Evolutionary conservation across 2,329 filamentous ascomycete genomes (phyloP), one percentile per base, ranked within the genome.

Genomic region (Fusarium sp.): DNA sequence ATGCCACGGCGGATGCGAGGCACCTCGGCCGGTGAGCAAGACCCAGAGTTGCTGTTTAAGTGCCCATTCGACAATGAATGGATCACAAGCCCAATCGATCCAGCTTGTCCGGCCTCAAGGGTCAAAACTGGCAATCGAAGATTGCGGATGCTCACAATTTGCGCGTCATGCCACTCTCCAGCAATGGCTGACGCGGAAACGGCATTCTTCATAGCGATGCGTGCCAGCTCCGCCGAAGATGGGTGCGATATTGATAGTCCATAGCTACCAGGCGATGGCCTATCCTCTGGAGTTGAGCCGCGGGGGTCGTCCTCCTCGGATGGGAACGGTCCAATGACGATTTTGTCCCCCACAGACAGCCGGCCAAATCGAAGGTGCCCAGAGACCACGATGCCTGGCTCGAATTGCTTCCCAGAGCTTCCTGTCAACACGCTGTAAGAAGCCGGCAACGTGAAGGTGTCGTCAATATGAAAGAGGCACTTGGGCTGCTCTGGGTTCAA

Each of bases 381-480:
- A 42, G 93, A 94, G 6, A 97, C 86, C 13, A 99, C 92, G n/a
- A 88, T 85, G 7, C 90, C 90, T 18, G 83, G 79, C 56, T 86
- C 84, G 1, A 62, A n/a, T 6, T 65, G 60, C 20, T 59, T 59
- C 4, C 66, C 58, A 5, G 65, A 44, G 13, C 60, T 65, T 6
- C 67, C 69, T 20, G 69, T 58, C 36, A 76, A 57, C 10, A 55
- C 65, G 73, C 67, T 66, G 67, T 89, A 89, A 1, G 89, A 87
- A 1, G 87, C 86, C 1, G 90, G 87, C 13, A 94, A 86, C 62
- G 87, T 91, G 78, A 97, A 98, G 1, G 93, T 89, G 72, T 97
- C 95, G 76, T 98, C 95, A 23, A 98, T 87, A 75, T 97, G 92
- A 75, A 98, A 98, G 2, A 97, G 81, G 33, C 87, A 87, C 4